phyloP scores from a whole-genome alignment of 2,329 filamentous ascomycete genomes.

The Epicoccum sorghinum region DNA sequence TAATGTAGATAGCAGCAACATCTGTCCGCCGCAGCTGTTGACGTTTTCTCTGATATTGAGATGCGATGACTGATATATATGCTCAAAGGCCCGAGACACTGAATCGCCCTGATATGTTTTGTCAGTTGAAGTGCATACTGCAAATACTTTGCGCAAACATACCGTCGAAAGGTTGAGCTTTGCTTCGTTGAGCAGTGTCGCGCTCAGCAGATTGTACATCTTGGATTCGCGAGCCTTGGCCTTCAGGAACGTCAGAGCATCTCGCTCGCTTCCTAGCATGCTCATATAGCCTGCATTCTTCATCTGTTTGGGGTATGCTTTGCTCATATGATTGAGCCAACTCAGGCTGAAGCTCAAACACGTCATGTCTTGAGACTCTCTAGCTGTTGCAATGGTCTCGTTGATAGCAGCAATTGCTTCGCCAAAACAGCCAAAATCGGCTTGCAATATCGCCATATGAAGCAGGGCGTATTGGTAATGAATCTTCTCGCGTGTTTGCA shows the following conservation, averaged over 20 bases:
- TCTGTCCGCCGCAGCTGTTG: constrained; percentile 74
- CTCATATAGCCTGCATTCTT: constrained; percentile 72
- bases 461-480: constrained; percentile 96
- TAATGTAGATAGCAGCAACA: constrained; percentile 73
- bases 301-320: constrained; percentile 79
- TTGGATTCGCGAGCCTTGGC: constrained; percentile 84
- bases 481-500: constrained; percentile 79
- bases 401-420: constrained; percentile 95
- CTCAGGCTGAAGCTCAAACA: constrained; percentile 95
- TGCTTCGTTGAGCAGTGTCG: constrained; percentile 83
- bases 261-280: constrained; percentile 77
- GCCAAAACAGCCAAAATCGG: constrained; percentile 89
- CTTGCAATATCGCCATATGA: constrained; percentile 90
- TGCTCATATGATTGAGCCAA: constrained; percentile 95
- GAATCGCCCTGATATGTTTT: constrained; percentile 57
- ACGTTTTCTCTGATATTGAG: constrained; percentile 79
- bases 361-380: constrained; percentile 89
- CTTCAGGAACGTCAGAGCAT: constrained; percentile 82
- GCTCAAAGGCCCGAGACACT: constrained; percentile 70
- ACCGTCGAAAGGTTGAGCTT: constrained; percentile 78
- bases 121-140: constrained; percentile 5
- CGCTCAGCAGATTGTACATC: constrained; percentile 84
- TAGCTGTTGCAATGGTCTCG: constrained; percentile 90
- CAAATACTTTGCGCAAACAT: constrained; percentile 43
- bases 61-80: constrained; percentile 81